Conservation (phyloP, 2,329 filamentous ascomycete genomes). For the Claviceps sp. region DNA sequence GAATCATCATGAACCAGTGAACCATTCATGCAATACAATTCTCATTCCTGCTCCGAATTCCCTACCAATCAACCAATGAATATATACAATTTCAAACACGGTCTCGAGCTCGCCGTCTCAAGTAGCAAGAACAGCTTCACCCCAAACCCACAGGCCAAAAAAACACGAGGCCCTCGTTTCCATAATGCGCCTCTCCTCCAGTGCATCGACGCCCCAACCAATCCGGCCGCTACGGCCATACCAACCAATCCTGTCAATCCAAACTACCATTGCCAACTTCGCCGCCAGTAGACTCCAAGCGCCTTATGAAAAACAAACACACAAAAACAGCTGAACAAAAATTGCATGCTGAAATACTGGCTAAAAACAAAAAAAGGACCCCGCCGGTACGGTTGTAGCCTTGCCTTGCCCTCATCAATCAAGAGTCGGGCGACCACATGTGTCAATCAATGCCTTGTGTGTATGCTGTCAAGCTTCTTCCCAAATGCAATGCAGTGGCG, state of each 20-base stretch:
- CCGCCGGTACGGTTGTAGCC: constrained; percentile 3
- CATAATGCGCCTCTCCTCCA: constrained; percentile 2
- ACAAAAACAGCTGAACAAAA: constrained; percentile 16
- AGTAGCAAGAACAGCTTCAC: constrained; percentile 5
- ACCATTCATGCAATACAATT: constrained; percentile 16
- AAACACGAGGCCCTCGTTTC: constrained; percentile 2
- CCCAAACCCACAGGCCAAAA: not conserved
- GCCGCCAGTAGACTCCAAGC: constrained; percentile 27
- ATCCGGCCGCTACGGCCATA: constrained; percentile 15
- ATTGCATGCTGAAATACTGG: constrained; percentile 21
- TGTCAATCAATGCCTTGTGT: not conserved
- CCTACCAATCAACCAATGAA: constrained; percentile 23
- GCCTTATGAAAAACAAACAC: constrained; percentile 19
- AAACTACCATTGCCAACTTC: constrained; percentile 19
- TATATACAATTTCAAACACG: constrained; percentile 28
- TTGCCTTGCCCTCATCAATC: not conserved
- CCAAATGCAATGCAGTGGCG: not conserved
- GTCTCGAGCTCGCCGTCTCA: constrained; percentile 6
- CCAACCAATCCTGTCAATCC: constrained; percentile 24
- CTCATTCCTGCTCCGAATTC: constrained; percentile 17
- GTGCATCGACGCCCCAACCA: constrained; percentile 3
- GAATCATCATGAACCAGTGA: not conserved
- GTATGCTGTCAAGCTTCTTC: not conserved
- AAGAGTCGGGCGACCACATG: not conserved
- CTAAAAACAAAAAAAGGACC: constrained; percentile 21